Evolutionary conservation across 2,329 filamentous ascomycete species (phyloP), one percentile per base, ranked within the genome.

Genomic region (Ophiocordyceps camponoti-leonardi): DNA sequence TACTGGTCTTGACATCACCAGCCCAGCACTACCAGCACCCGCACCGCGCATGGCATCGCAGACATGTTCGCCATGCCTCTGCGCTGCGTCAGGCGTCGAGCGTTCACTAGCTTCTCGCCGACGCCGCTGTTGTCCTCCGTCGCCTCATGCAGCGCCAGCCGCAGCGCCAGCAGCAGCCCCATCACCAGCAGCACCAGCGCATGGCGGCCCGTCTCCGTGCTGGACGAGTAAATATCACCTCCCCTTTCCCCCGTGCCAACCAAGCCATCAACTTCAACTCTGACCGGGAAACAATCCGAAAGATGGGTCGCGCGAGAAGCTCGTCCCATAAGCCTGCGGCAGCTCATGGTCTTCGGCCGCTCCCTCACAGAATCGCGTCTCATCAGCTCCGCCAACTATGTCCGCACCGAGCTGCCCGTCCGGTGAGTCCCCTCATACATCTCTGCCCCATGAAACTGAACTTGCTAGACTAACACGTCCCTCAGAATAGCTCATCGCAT

Each of bases 291-390:
- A 26, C 23, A 26, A 26, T 5, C 23, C 41, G 54, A 20, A 23
- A 94, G 87, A 71, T 96, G 88, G 87, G 90, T 95, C 45, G 81
- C 84, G 51, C 85, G 83, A 56, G 86, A 94, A 60, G 88, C 88
- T 43, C 77, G 87, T 45, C 92, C 92, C n/a, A 95, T 98, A 59
- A 94, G 86, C 66, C 68, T 98, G 55, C 83, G 92, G 48, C 92
- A 96, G 65, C 75, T 98, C 56, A 96, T 94, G 67, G 93, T 96
- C 56, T 98, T 96, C 64, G 92, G 92, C 28, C 82, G 92, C 43
- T 93, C 88, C 20, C 67, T 98, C 59, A 95, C 88, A 43, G 88
- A 96, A 65, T 73, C 79, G 44, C 81, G 93, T 47, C 73, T 98
- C 49, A 77, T 98, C 53, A 88, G 85, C 65, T 95, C 88, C 41